phyloP scores from a whole-genome alignment of 1,139 yeast genomes.

The Lodderomyces margitis region DNA sequence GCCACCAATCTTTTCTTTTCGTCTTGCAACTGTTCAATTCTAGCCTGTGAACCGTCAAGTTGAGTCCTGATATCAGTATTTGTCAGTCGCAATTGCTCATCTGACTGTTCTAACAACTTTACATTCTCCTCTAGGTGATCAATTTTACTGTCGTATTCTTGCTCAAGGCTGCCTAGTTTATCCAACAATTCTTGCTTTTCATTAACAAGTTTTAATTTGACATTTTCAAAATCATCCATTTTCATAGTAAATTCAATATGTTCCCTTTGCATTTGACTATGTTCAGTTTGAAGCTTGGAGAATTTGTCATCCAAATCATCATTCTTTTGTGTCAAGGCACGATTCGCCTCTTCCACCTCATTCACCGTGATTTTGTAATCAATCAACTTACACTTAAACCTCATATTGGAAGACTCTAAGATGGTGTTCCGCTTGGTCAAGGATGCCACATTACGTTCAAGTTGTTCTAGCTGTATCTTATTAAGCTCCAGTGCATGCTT shows the following conservation, averaged over 20 bases:
- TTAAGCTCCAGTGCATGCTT: conserved; percentile 26
- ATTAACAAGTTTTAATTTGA: background rate
- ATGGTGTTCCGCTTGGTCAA: conserved; percentile 26
- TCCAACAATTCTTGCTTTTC: background rate
- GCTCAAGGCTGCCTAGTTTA: background rate
- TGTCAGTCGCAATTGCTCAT: background rate
- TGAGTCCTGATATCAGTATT: background rate
- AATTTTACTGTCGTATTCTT: background rate
- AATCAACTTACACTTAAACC: conserved; percentile 12
- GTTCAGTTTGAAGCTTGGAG: background rate
- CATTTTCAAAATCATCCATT: background rate
- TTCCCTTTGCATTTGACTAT: background rate
- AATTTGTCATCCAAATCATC: background rate
- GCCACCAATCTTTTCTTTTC: background rate
- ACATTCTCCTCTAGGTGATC: background rate
- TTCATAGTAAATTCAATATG: conserved; percentile 1
- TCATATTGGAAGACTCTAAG: conserved; percentile 19
- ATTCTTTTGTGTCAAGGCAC: conserved; percentile 12
- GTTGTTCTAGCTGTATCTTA: conserved; percentile 28
- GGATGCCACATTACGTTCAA: conserved; percentile 32
- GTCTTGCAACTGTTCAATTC: background rate
- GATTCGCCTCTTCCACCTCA: conserved; percentile 9
- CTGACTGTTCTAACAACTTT: background rate
- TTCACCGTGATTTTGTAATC: conserved; percentile 11
- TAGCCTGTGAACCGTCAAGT: background rate